These are phyloP conservation scores for Botrytis porri DNA, from an alignment of 2,329 filamentous ascomycete species.

Conservation along the genomic window DNA sequence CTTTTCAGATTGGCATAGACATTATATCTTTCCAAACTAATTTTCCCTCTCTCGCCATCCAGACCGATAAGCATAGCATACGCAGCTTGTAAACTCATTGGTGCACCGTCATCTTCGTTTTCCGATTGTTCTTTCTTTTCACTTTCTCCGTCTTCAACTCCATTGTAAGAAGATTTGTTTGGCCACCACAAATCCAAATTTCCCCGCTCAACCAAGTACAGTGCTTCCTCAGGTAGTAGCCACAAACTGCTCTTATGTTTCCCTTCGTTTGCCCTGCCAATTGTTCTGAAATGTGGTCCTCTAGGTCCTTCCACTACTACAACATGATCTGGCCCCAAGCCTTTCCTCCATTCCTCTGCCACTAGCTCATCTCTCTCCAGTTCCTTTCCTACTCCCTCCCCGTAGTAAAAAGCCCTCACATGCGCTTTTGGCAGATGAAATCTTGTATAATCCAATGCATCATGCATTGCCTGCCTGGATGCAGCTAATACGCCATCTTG, in stretches of 20 bases:
- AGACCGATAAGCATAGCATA: constrained; percentile 80
- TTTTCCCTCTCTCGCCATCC: constrained; percentile 58
- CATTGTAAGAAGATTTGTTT: constrained; percentile 47
- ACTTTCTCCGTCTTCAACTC: constrained; percentile 40
- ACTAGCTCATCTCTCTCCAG: constrained; percentile 47
- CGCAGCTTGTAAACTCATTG: constrained; percentile 85
- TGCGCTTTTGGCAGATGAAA: constrained; percentile 67
- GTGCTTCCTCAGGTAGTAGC: constrained; percentile 86
- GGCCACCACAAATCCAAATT: constrained; percentile 88
- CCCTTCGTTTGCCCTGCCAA: constrained; percentile 62
- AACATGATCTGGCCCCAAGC: constrained; percentile 52
- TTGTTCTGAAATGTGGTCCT: constrained; percentile 70
- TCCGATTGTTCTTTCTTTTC: constrained; percentile 41
- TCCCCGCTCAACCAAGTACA: constrained; percentile 86
- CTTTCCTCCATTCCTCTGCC: constrained; percentile 65
- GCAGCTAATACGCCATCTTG: constrained; percentile 77
- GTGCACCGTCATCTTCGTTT: constrained; percentile 64
- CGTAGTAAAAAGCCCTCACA: constrained; percentile 71
- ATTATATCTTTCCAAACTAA: constrained; percentile 74
- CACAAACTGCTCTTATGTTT: constrained; percentile 65
- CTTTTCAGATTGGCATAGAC: constrained; percentile 85
- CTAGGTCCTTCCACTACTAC: constrained; percentile 70
- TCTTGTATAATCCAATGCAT: constrained; percentile 75
- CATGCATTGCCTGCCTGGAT: constrained; percentile 84
- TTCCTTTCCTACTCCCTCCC: constrained; percentile 43